These are phyloP conservation scores for Pinus taeda DNA, from an alignment of 75 land plant species.

Conservation along the genomic window DNA sequence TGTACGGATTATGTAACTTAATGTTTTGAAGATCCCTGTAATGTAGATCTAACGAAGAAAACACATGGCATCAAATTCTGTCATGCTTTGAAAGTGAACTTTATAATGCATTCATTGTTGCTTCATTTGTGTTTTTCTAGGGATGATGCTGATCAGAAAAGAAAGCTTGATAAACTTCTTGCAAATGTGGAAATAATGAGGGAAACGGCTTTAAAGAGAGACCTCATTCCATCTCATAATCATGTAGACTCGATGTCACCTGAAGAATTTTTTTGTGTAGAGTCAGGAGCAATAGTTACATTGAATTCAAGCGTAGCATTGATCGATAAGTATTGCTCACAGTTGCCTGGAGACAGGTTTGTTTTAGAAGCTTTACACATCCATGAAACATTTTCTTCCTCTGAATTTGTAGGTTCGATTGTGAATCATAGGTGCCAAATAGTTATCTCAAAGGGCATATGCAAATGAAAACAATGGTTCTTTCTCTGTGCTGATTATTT, in stretches of 20 bases:
- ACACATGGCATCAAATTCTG: not conserved
- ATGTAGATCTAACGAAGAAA: not conserved
- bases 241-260: not conserved
- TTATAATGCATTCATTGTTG: not conserved
- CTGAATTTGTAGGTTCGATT: not conserved
- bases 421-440: not conserved
- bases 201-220: constrained; percentile 21
- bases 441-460: not conserved
- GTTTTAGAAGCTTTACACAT: constrained; percentile 1
- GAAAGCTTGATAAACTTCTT: constrained; percentile 3
- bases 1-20: not conserved
- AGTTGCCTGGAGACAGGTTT: constrained; percentile 68
- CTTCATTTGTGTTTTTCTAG: not conserved
- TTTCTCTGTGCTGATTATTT: not conserved
- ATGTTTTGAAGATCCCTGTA: not conserved
- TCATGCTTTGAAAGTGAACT: not conserved
- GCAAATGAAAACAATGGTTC: not conserved
- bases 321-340: constrained; percentile 59
- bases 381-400: not conserved
- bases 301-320: constrained; percentile 49
- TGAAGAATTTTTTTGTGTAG: not conserved
- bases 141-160: constrained; percentile 16
- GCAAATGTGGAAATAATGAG: constrained; percentile 26
- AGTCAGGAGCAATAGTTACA: constrained; percentile 40
- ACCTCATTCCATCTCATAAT: not conserved